phyloP scores from a whole-genome alignment of 164 flowering plant genomes.

The Magnolia sinica region DNA sequence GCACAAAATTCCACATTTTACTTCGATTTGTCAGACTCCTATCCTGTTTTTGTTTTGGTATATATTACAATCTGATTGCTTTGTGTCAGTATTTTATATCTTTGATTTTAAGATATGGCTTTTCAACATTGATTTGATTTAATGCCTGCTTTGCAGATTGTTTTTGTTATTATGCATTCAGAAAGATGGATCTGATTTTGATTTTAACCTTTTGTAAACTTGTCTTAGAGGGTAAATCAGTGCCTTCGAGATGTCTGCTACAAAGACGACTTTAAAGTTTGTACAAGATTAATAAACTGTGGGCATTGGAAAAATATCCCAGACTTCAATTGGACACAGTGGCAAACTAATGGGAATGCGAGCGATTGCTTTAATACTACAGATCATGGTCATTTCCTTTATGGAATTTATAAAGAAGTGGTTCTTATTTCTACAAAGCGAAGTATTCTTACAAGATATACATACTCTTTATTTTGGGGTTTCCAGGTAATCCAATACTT shows the following conservation, averaged over 20 bases:
- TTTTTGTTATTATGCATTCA: neutral
- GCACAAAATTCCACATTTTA: too few relatives aligned
- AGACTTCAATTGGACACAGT: conserved; percentile 22
- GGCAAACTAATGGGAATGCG: conserved; percentile 36
- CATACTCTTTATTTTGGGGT: conserved; percentile 86
- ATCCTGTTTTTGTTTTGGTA: too few relatives aligned
- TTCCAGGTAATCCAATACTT: conserved; percentile 61
- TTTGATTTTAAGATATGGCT: neutral
- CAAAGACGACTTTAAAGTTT: conserved; percentile 11
- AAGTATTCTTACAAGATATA: conserved; percentile 47
- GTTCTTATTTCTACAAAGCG: conserved; percentile 51
- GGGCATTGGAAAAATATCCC: conserved; percentile 27
- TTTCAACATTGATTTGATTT: neutral
- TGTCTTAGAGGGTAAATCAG: conserved; percentile 72
- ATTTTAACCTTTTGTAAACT: neutral
- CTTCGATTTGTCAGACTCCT: too few relatives aligned
- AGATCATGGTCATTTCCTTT: conserved; percentile 29
- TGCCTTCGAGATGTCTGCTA: conserved; percentile 73
- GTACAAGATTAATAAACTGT: conserved; percentile 62
- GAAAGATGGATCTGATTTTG: neutral
- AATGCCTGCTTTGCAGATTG: neutral
- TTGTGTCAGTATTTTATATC: neutral
- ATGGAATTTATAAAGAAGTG: conserved; percentile 65
- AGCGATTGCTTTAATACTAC: conserved; percentile 35
- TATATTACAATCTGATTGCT: too few relatives aligned